phyloP scores from a whole-genome alignment of 345 rosid species.

The Camelina laxa region DNA sequence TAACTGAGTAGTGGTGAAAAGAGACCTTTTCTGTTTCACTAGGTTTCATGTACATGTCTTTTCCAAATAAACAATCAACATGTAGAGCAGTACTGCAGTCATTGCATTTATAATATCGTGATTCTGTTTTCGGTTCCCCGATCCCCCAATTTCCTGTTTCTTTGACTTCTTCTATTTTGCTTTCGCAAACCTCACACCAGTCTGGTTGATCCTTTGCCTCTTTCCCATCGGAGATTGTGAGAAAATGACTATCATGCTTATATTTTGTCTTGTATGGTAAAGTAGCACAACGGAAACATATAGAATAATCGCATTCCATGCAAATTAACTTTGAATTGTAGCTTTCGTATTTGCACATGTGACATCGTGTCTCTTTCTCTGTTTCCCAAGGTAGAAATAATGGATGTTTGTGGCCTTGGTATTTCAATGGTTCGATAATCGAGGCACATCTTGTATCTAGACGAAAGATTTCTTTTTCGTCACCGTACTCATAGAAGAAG shows the following conservation, averaged over 20 bases:
- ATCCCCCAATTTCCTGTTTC: too few relatives aligned
- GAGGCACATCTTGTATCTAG: not conserved
- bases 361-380: not conserved
- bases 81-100: constrained; percentile 10
- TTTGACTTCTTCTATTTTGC: not conserved
- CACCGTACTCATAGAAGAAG: not conserved
- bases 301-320: not conserved
- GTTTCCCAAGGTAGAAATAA: not conserved
- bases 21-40: not conserved
- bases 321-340: not conserved
- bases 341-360: not conserved
- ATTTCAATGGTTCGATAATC: not conserved
- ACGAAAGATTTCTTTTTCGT: not conserved
- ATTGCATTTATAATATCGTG: not conserved
- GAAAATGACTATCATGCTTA: not conserved
- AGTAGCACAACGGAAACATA: not conserved
- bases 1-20: too few relatives aligned
- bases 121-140: too few relatives aligned
- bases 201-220: not conserved
- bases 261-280: not conserved
- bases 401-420: not conserved
- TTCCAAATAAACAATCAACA: not conserved
- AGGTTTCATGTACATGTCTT: not conserved
- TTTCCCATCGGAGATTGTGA: not conserved
- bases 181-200: not conserved